phyloP scores from a whole-genome alignment of 140 eudicot species.

The Anethum foeniculum region DNA sequence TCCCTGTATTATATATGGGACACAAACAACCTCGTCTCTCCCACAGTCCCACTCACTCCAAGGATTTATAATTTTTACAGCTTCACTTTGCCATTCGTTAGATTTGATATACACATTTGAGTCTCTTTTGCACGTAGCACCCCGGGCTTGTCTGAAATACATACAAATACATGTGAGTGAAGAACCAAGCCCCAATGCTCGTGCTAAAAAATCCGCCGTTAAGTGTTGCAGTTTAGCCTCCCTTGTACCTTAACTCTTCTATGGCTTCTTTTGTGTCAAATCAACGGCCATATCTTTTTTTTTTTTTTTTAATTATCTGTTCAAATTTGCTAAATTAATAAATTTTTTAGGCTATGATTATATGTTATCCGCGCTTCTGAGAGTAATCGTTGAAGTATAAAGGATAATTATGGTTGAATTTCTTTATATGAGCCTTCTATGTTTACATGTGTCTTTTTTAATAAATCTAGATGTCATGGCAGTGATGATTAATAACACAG shows the following conservation, averaged over 20 bases:
- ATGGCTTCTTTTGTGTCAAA: conserved; percentile 63
- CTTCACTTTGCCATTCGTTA: no score
- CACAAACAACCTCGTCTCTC: no score
- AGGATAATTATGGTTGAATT: conserved; percentile 45
- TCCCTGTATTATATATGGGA: no score
- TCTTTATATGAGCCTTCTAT: conserved; percentile 49
- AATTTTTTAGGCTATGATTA: conserved; percentile 37
- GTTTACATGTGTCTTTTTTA: no score
- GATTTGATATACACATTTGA: no score
- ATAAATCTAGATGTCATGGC: conserved; percentile 4
- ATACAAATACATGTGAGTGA: conserved; percentile 17
- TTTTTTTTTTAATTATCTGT: no score
- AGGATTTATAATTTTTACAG: no score
- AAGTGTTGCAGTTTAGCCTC: conserved; percentile 66
- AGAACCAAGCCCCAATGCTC: conserved; percentile 64
- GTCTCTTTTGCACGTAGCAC: conserved; percentile 44
- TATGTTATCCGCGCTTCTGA: conserved; percentile 66
- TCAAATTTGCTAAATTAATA: no score
- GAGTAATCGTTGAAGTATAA: conserved; percentile 39
- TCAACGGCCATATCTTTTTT: conserved; percentile 27
- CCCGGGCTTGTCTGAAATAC: conserved; percentile 81
- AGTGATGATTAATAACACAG: conserved; percentile 29
- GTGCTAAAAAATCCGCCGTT: conserved; percentile 58
- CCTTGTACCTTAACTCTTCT: conserved; percentile 24
- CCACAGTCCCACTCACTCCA: no score